Conservation (phyloP, 192 early-diverging fungal species). For the Obelidium mucronatum region DNA sequence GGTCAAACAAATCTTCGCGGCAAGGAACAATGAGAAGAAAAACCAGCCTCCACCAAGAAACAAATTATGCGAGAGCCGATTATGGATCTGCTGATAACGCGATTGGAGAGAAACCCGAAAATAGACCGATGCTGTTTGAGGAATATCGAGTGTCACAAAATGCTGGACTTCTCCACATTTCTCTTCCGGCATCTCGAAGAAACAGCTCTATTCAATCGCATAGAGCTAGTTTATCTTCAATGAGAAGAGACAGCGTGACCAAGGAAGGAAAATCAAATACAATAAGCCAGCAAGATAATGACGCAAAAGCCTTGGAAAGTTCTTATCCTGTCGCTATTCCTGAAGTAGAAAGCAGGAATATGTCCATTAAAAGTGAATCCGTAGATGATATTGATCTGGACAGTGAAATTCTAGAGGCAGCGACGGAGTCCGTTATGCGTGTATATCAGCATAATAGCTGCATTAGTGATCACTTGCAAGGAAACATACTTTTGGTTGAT, state of each 20-base stretch:
- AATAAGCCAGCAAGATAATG: background rate
- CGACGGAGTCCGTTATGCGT: no score
- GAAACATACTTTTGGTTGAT: constrained; percentile 30
- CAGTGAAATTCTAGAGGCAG: no score
- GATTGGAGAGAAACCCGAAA: background rate
- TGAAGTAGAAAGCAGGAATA: background rate
- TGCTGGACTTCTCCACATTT: background rate
- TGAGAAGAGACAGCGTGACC: no score
- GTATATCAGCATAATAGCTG: no score
- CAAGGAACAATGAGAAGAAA: background rate
- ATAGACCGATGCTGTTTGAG: background rate
- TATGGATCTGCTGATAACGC: background rate
- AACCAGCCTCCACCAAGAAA: background rate
- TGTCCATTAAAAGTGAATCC: background rate
- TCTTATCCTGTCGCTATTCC: background rate
- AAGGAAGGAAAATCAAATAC: no score
- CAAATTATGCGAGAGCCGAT: background rate
- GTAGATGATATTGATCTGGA: no score
- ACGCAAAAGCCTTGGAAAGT: no score
- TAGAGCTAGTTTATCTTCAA: background rate
- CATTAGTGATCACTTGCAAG: constrained; percentile 2
- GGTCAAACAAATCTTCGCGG: background rate
- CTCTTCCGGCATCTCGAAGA: background rate
- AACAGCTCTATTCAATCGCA: background rate
- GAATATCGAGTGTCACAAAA: no score